Percentiles rank a stretch among this genome's conserved stretches.
These are phyloP conservation scores for Citrus trifoliata DNA, from an alignment of 345 rosid genomes.

Conservation along the genomic window DNA sequence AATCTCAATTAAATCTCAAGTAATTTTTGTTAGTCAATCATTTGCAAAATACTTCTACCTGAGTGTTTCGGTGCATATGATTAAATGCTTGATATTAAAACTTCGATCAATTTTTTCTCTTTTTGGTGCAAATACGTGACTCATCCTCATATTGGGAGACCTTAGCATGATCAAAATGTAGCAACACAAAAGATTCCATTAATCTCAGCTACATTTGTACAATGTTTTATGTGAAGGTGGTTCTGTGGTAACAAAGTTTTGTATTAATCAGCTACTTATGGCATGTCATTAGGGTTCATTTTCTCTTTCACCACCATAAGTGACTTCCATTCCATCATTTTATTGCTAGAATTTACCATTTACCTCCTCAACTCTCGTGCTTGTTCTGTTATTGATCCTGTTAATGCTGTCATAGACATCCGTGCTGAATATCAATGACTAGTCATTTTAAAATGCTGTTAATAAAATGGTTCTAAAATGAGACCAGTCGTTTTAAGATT, in stretches of 20 bases:
- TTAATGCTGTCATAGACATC: background rate
- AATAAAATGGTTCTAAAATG: too few relatives aligned
- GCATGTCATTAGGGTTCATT: background rate
- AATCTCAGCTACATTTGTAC: background rate
- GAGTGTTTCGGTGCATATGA: background rate
- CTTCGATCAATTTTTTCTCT: too few relatives aligned
- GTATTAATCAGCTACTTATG: background rate
- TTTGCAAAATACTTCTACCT: background rate
- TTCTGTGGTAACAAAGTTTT: background rate
- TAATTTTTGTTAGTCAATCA: background rate
- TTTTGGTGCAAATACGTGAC: too few relatives aligned
- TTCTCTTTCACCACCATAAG: too few relatives aligned
- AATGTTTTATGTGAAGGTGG: background rate
- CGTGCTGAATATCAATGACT: too few relatives aligned
- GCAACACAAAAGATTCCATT: background rate
- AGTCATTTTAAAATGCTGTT: too few relatives aligned
- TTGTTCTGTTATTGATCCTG: too few relatives aligned
- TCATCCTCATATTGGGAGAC: background rate
- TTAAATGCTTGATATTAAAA: background rate
- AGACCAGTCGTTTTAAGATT: too few relatives aligned
- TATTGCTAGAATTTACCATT: background rate
- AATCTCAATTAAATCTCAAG: background rate
- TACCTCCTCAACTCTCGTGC: background rate
- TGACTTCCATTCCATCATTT: background rate
- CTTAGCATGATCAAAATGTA: background rate